Conservation (phyloP, 768 basidiomycete species). For the Auricularia cornea region DNA sequence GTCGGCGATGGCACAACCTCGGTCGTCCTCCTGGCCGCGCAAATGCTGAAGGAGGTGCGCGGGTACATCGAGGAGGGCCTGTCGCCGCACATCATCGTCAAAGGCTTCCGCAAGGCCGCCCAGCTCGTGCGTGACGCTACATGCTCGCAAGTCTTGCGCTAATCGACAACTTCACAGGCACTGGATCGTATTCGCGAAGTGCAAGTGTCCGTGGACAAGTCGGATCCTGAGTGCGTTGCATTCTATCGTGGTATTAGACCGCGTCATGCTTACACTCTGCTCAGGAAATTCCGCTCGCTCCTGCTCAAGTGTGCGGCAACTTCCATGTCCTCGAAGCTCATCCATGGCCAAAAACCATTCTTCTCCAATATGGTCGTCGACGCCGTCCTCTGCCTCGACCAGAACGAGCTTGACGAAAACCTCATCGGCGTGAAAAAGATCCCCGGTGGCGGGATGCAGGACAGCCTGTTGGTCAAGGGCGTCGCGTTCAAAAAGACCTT, state of each 20-base stretch:
- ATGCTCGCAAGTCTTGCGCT: background rate
- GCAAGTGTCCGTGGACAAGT: conserved; percentile 84
- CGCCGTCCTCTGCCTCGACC: conserved; percentile 87
- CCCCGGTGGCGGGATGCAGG: conserved; percentile 95
- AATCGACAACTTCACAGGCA: conserved; percentile 42
- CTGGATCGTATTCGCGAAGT: conserved; percentile 80
- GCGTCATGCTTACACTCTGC: conserved; percentile 4
- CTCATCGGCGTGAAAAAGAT: conserved; percentile 98
- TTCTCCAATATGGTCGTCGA: conserved; percentile 99
- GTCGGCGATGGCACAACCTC: conserved; percentile 98
- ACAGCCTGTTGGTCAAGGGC: conserved; percentile 79
- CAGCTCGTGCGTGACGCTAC: conserved; percentile 53
- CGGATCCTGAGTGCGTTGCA: conserved; percentile 70
- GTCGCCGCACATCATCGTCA: conserved; percentile 96
- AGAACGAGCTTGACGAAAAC: conserved; percentile 87
- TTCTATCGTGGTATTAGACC: background rate
- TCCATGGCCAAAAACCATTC: conserved; percentile 97
- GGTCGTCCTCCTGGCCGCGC: conserved; percentile 89
- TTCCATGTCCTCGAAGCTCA: conserved; percentile 99
- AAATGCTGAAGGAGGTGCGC: conserved; percentile 87
- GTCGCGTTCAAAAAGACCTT: conserved; percentile 99
- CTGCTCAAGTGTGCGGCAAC: conserved; percentile 95
- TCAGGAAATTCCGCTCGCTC: conserved; percentile 85
- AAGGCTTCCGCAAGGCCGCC: conserved; percentile 83
- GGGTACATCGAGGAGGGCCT: conserved; percentile 94